Evolutionary conservation across 129 eudicot genomes (phyloP).

Genomic region (Flaveria trinervia): DNA sequence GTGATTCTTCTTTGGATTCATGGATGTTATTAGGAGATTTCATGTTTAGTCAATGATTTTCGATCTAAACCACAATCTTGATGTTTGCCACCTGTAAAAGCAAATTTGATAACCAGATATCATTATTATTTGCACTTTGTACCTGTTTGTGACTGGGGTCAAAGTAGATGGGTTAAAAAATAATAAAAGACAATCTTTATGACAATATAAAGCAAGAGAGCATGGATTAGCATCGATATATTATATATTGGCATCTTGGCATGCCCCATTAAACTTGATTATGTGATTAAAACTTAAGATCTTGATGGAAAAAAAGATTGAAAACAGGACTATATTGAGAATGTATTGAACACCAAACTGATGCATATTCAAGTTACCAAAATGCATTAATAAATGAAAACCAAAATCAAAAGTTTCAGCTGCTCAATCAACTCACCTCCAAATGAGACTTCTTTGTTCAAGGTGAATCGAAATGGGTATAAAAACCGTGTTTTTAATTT

Average conservation of each 20-base stretch:
- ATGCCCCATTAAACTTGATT: not conserved
- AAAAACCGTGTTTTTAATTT: not conserved
- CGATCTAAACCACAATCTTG: not conserved
- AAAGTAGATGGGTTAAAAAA: no score
- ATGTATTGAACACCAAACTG: not conserved
- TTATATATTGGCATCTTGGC: not conserved
- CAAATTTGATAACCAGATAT: constrained; percentile 11
- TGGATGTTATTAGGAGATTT: constrained; percentile 26
- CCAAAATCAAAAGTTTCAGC: not conserved
- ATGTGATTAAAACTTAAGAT: not conserved
- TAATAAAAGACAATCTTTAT: not conserved
- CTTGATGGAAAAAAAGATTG: not conserved
- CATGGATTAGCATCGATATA: not conserved
- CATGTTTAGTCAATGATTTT: not conserved
- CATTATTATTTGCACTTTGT: not conserved
- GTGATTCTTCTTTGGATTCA: constrained; percentile 63
- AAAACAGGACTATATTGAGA: not conserved
- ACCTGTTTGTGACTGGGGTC: no score
- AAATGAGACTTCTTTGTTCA: no score
- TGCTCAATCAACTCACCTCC: not conserved
- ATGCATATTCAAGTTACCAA: not conserved
- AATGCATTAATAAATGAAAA: not conserved
- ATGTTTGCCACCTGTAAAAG: constrained; percentile 23
- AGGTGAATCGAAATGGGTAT: not conserved
- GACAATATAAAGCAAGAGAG: not conserved